Conservation (phyloP, 805 yeast genomes). For the Suhomyces sp. region DNA sequence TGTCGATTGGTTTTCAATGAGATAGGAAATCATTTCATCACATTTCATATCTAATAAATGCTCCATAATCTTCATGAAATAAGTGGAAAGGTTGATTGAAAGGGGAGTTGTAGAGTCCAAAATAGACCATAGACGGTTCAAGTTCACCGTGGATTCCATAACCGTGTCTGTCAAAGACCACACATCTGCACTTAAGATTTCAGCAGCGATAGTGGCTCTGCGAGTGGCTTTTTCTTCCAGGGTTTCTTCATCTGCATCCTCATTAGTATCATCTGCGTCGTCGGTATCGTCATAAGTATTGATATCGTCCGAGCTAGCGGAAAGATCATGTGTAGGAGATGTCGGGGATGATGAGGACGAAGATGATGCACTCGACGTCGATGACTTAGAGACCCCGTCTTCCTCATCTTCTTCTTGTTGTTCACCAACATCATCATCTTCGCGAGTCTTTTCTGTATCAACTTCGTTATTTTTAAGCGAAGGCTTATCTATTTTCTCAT, state of each 20-base stretch:
- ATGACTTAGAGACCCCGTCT: no score
- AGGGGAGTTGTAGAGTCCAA: slow-evolving; percentile 67
- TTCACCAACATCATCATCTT: slow-evolving; percentile 11
- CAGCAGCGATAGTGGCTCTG: slow-evolving; percentile 63
- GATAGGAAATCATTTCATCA: slow-evolving; percentile 46
- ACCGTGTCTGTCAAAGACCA: slow-evolving; percentile 93
- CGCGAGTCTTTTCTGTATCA: slow-evolving; percentile 24
- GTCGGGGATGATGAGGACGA: neutral
- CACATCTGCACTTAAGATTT: slow-evolving; percentile 84
- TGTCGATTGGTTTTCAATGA: slow-evolving; percentile 42
- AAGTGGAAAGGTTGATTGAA: slow-evolving; percentile 76
- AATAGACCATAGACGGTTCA: slow-evolving; percentile 76
- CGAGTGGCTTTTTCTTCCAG: slow-evolving; percentile 35
- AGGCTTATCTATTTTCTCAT: neutral
- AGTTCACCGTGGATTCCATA: slow-evolving; percentile 65
- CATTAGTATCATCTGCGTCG: slow-evolving; percentile 13
- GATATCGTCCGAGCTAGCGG: slow-evolving; percentile 5
- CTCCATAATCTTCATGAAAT: slow-evolving; percentile 90
- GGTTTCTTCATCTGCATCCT: slow-evolving; percentile 24
- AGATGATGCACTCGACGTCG: neutral
- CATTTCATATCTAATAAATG: slow-evolving; percentile 49
- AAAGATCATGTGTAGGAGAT: neutral
- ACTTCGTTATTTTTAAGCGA: slow-evolving; percentile 18
- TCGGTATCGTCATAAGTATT: neutral
- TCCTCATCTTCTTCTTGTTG: no score